phyloP scores from a whole-genome alignment of 306 rosid species.

The Dalbergia cochinchinensis region DNA sequence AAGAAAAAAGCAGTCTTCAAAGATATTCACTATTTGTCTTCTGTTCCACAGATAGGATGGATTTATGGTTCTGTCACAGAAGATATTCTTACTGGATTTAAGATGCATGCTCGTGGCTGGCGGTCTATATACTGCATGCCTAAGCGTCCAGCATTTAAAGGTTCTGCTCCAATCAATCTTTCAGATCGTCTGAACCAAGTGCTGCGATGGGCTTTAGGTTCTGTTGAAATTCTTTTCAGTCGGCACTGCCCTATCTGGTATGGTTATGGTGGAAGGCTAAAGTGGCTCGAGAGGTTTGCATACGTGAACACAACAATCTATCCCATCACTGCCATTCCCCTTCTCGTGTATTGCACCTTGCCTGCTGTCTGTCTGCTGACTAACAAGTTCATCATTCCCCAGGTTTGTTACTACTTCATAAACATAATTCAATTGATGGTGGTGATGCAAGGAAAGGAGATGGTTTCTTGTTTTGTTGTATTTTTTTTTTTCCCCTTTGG shows the following conservation, averaged over 20 bases:
- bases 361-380: slow-evolving; percentile 98
- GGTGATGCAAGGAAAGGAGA: too few species aligned
- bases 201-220: slow-evolving; percentile 97
- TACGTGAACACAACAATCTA: slow-evolving; percentile 97
- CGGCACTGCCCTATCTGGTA: slow-evolving; percentile 99
- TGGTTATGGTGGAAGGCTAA: slow-evolving; percentile 91
- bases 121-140: slow-evolving; percentile 97
- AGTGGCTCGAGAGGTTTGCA: slow-evolving; percentile 95
- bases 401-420: slow-evolving; percentile 63
- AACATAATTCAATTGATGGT: neutral
- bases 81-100: slow-evolving; percentile 98
- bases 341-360: slow-evolving; percentile 88
- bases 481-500: too few species aligned
- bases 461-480: too few species aligned
- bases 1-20: neutral
- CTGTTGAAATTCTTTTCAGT: slow-evolving; percentile 93
- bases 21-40: slow-evolving; percentile 24
- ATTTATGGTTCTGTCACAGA: slow-evolving; percentile 98
- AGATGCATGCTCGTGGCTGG: slow-evolving; percentile 99
- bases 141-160: slow-evolving; percentile 89
- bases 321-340: slow-evolving; percentile 92
- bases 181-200: slow-evolving; percentile 99
- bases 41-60: slow-evolving; percentile 89
- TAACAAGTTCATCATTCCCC: slow-evolving; percentile 97
- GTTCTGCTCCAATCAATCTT: slow-evolving; percentile 98